A percentile compares a stretch with the other conserved stretches of the same genome.
phyloP scores from a whole-genome alignment of 805 yeast species.

The Saccharomycopsis vini region DNA sequence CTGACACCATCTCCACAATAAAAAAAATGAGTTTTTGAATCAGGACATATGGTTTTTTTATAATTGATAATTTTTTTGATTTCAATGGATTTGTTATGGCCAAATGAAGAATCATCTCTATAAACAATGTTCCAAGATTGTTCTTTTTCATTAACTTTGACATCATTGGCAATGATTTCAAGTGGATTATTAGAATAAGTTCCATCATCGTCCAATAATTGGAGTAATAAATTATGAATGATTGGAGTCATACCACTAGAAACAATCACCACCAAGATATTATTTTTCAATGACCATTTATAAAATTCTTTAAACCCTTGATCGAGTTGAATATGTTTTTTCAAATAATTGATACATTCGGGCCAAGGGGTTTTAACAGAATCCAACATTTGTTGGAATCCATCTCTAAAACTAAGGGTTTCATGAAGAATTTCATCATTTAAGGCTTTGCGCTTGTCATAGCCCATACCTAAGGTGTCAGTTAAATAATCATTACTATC shows the following conservation, averaged over 20 bases:
- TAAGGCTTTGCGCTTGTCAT: constrained; percentile 50
- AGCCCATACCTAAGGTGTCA: constrained; percentile 83
- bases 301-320: constrained; percentile 84
- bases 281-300: constrained; percentile 62
- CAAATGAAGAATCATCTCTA: constrained; percentile 79
- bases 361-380: constrained; percentile 58
- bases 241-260: constrained; percentile 93
- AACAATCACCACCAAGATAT: constrained; percentile 79
- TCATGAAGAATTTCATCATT: constrained; percentile 69
- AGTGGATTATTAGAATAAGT: constrained; percentile 40
- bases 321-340: constrained; percentile 64
- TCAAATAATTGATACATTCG: constrained; percentile 66
- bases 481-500: constrained; percentile 92
- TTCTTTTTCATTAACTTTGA: constrained; percentile 38
- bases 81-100: constrained; percentile 88
- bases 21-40: constrained; percentile 40
- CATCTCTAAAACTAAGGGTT: constrained; percentile 64
- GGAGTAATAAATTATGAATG: constrained; percentile 65
- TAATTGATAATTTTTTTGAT: constrained; percentile 40
- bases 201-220: constrained; percentile 48
- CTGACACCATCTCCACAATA: constrained; percentile 98
- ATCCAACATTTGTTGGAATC: constrained; percentile 76
- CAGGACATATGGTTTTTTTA: constrained; percentile 25
- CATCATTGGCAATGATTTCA: constrained; percentile 77
- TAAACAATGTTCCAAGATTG: constrained; percentile 77